Base-by-base conservation (phyloP, 1,284 basidiomycete genomes). In the Melampsora larici-populina region DNA sequence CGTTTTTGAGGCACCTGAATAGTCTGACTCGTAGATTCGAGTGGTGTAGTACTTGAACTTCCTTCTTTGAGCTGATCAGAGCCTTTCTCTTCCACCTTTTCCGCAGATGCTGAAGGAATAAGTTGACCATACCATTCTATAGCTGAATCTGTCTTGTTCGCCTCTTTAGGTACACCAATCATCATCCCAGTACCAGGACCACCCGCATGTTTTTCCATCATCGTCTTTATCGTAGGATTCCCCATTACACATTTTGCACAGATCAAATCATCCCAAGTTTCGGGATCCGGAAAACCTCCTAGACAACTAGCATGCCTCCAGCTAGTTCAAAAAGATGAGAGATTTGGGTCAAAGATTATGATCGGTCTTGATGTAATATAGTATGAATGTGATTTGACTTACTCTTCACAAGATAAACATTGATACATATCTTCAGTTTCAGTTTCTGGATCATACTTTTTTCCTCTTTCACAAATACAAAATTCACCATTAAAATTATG, bases 361-460 rank as follows among this genome's bases (percentile, higher is more conserved):
- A 49, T 69, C 67, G 36, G 18, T 62, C 24, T 7, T 9, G 8
- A 43, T 6, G 66, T 40, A 43, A 24, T 43, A 36, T 17, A 43
- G 11, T 9, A 8, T 13, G 11, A 43, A 43, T 43, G 11, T 43
- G 7, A 43, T 43, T 43, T 60, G 36, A 31, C 73, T 62, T 24
- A 76, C 73, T 76, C 73, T 76, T 76, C 73, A 69, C 73, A 76
- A 29, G 66, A 64, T 17, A 76, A 65, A 76, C 73, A 76, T 76
- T 76, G 73, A 46, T 76, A 76, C 73, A 76, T 76, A 26, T 76
- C 73, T n/a, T 76, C 73, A 48, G 66, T 69, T 29, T 76, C 73
- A 36, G 73, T 76, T 33, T 76, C 66, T 17, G 73, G 73, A 46
- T 76, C 55, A 69, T 76, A 76, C 9, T 55, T 43, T 63, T 76